Conservation (phyloP, 2,329 filamentous ascomycete genomes). For the Parastagonospora avenae region DNA sequence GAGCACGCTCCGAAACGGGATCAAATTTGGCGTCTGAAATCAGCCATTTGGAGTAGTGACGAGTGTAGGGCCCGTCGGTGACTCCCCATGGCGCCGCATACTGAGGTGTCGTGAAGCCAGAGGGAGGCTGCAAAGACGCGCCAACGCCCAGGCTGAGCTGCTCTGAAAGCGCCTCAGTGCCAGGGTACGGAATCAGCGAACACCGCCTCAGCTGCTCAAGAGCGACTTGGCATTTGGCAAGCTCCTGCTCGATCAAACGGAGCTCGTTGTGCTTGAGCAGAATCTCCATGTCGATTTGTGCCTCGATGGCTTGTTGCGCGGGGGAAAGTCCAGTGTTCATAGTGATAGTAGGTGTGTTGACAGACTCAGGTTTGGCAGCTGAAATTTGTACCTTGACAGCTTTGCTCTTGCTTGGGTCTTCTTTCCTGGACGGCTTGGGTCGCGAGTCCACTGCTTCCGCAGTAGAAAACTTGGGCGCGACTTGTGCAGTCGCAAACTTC, state of each 20-base stretch:
- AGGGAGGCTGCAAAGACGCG: slow-evolving; percentile 65
- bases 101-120: slow-evolving; percentile 69
- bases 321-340: slow-evolving; percentile 49
- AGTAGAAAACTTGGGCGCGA: slow-evolving; percentile 22
- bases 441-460: slow-evolving; percentile 30
- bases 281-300: slow-evolving; percentile 90
- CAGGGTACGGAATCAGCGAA: slow-evolving; percentile 88
- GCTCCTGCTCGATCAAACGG: slow-evolving; percentile 91
- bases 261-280: slow-evolving; percentile 93
- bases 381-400: slow-evolving; percentile 26
- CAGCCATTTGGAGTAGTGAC: slow-evolving; percentile 95
- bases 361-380: slow-evolving; percentile 27
- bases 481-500: slow-evolving; percentile 18
- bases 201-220: slow-evolving; percentile 93
- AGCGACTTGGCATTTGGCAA: slow-evolving; percentile 92
- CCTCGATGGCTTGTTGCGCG: slow-evolving; percentile 75
- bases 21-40: slow-evolving; percentile 89
- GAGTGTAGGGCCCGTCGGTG: slow-evolving; percentile 87
- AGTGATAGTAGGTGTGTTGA: slow-evolving; percentile 27
- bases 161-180: slow-evolving; percentile 68
- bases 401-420: slow-evolving; percentile 39
- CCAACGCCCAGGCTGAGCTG: slow-evolving; percentile 77
- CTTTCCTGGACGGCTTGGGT: slow-evolving; percentile 34
- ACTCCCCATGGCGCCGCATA: slow-evolving; percentile 91
- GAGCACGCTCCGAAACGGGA: slow-evolving; percentile 46